phyloP scores from a whole-genome alignment of 2,329 filamentous ascomycete genomes.

The Reticulascus tulasneorum region DNA sequence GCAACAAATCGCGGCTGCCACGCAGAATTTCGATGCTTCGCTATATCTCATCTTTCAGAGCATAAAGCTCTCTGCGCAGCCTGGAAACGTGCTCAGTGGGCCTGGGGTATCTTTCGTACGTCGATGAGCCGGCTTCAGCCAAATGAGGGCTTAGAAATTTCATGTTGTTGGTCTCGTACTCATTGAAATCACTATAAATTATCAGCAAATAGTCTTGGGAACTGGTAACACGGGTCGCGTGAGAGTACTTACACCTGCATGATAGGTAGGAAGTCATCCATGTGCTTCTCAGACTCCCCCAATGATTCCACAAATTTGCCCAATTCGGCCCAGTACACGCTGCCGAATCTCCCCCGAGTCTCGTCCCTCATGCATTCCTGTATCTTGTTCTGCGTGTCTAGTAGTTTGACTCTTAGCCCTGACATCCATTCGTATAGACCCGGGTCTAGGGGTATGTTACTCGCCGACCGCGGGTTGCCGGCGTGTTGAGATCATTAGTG shows the following conservation, averaged over 20 bases:
- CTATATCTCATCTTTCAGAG: slow-evolving; percentile 19
- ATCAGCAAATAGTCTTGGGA: too few species aligned
- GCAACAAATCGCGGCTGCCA: slow-evolving; percentile 1
- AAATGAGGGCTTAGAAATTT: not conserved
- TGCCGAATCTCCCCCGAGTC: not conserved
- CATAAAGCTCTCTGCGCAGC: slow-evolving; percentile 18
- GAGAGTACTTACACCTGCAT: slow-evolving; percentile 15
- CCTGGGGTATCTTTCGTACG: not conserved
- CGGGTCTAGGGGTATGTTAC: slow-evolving; percentile 16
- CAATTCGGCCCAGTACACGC: not conserved
- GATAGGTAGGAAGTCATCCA: slow-evolving; percentile 17
- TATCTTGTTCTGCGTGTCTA: slow-evolving; percentile 10
- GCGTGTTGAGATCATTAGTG: too few species aligned
- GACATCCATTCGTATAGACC: slow-evolving; percentile 18
- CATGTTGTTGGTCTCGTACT: slow-evolving; percentile 11
- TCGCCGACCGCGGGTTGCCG: too few species aligned
- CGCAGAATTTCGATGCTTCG: slow-evolving; percentile 14
- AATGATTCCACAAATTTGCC: slow-evolving; percentile 5
- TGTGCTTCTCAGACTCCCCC: slow-evolving; percentile 9
- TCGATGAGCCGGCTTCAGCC: not conserved
- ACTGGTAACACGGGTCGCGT: not conserved
- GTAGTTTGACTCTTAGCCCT: slow-evolving; percentile 14
- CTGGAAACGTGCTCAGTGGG: slow-evolving; percentile 3
- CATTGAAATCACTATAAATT: slow-evolving; percentile 14
- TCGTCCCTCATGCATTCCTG: too few species aligned